Evolutionary conservation across 495 filamentous ascomycete species (phyloP).

Genomic region (Xylaria telfairii): DNA sequence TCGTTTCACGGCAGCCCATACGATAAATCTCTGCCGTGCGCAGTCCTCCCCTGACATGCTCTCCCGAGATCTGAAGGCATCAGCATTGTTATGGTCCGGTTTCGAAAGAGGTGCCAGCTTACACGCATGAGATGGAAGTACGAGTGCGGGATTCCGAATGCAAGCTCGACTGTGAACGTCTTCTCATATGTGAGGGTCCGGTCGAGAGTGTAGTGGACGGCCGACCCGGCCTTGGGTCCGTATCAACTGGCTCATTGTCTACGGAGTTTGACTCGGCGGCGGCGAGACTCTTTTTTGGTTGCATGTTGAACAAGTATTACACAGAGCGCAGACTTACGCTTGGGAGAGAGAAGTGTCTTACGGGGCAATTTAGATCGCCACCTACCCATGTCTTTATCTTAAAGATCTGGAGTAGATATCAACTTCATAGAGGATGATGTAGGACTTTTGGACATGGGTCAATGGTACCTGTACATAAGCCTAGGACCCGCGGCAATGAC

Average conservation of each 20-base stretch:
- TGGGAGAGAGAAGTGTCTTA: conserved; percentile 34
- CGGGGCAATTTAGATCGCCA: conserved; percentile 38
- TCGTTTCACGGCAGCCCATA: conserved; percentile 57
- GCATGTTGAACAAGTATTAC: conserved; percentile 32
- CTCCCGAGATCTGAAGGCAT: conserved; percentile 48
- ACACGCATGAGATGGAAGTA: conserved; percentile 41
- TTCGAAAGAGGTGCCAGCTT: conserved; percentile 23
- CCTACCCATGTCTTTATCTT: conserved; percentile 45
- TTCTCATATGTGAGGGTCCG: conserved; percentile 28
- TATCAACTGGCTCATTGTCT: conserved; percentile 31
- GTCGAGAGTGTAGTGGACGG: conserved; percentile 23
- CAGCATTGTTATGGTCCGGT: conserved; percentile 29
- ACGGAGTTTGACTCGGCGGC: conserved; percentile 33
- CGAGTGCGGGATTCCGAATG: conserved; percentile 31
- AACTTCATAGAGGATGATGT: conserved; percentile 41
- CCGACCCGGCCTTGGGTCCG: conserved; percentile 37
- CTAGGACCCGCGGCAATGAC: conserved; percentile 43
- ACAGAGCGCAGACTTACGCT: conserved; percentile 32
- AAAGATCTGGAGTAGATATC: conserved; percentile 38
- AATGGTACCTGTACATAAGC: conserved; percentile 36
- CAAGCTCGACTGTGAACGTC: conserved; percentile 33
- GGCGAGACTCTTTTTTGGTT: conserved; percentile 36
- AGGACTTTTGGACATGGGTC: conserved; percentile 42
- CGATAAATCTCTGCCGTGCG: conserved; percentile 54
- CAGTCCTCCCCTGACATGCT: conserved; percentile 49